Percentiles rank a stretch among this genome's conserved stretches.
Evolutionary conservation across 148 eudicot species (phyloP).

Genomic region (Camellia granthamiana): DNA sequence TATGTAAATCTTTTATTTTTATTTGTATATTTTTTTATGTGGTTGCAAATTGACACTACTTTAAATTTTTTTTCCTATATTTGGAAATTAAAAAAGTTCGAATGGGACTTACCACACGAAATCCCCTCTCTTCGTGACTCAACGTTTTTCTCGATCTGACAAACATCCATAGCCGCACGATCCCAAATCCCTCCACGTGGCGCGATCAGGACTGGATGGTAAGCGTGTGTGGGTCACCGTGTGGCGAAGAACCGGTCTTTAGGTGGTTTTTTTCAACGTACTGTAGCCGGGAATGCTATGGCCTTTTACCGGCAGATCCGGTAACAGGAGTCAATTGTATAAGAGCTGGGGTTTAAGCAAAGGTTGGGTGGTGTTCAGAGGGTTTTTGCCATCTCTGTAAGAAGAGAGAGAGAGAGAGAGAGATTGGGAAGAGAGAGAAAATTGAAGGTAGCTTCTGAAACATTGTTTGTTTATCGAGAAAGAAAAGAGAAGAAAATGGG

Average conservation of each 20-base stretch:
- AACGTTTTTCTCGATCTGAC: slow-evolving; percentile 38
- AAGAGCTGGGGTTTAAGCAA: slow-evolving; percentile 68
- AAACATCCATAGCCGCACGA: slow-evolving; percentile 24
- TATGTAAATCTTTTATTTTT: not conserved
- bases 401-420: slow-evolving; percentile 9
- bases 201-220: slow-evolving; percentile 11
- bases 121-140: slow-evolving; percentile 36
- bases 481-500: not conserved
- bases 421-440: slow-evolving; percentile 33
- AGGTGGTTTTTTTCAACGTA: slow-evolving; percentile 36
- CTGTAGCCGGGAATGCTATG: slow-evolving; percentile 32
- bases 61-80: not conserved
- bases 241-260: slow-evolving; percentile 43
- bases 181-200: slow-evolving; percentile 31
- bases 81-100: not conserved
- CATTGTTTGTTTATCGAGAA: not conserved
- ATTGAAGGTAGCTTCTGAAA: slow-evolving; percentile 11
- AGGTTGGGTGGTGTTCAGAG: slow-evolving; percentile 58
- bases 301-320: slow-evolving; percentile 34
- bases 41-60: not conserved
- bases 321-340: slow-evolving; percentile 45
- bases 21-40: not conserved
- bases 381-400: slow-evolving; percentile 54
- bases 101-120: slow-evolving; percentile 9
- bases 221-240: slow-evolving; percentile 28